Conservation (phyloP, 306 rosid species). For the Vigna unguiculata region DNA sequence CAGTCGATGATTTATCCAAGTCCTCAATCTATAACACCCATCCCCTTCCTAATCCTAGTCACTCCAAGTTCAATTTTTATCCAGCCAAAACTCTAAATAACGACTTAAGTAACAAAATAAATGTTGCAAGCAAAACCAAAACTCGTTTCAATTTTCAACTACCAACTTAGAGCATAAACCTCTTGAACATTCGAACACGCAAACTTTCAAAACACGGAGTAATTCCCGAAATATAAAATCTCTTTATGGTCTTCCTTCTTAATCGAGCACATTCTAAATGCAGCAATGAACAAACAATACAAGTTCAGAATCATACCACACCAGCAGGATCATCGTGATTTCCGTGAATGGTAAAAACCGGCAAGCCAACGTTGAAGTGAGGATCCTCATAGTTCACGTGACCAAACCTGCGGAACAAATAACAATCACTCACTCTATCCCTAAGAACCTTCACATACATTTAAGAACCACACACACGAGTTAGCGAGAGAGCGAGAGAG, state of each 20-base stretch:
- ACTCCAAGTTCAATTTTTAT: slow-evolving; percentile 16
- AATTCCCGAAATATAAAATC: not conserved
- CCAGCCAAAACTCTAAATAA: slow-evolving; percentile 2
- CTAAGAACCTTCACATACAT: not conserved
- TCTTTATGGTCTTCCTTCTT: slow-evolving; percentile 1
- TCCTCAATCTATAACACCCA: not conserved
- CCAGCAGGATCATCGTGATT: slow-evolving; percentile 99
- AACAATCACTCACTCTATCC: not conserved
- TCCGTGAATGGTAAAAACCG: slow-evolving; percentile 97
- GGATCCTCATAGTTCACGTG: slow-evolving; percentile 99
- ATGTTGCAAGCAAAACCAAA: not conserved
- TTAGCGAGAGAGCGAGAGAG: not conserved
- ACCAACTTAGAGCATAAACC: slow-evolving; percentile 19
- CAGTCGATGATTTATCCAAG: not conserved
- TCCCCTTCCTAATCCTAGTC: slow-evolving; percentile 21
- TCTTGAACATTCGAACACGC: not conserved
- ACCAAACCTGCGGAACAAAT: slow-evolving; percentile 71
- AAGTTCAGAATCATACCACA: slow-evolving; percentile 70
- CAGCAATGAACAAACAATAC: not conserved
- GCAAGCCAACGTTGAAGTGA: slow-evolving; percentile 95
- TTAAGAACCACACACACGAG: not conserved
- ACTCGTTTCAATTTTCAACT: slow-evolving; percentile 22
- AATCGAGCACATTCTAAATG: slow-evolving; percentile 26
- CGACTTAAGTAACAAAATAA: slow-evolving; percentile 21
- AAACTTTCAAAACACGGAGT: slow-evolving; percentile 5